Percentiles rank a stretch among this genome's conserved stretches.
phyloP scores from a whole-genome alignment of 1,284 basidiomycete genomes.

The Stygiomarasmius scandens region DNA sequence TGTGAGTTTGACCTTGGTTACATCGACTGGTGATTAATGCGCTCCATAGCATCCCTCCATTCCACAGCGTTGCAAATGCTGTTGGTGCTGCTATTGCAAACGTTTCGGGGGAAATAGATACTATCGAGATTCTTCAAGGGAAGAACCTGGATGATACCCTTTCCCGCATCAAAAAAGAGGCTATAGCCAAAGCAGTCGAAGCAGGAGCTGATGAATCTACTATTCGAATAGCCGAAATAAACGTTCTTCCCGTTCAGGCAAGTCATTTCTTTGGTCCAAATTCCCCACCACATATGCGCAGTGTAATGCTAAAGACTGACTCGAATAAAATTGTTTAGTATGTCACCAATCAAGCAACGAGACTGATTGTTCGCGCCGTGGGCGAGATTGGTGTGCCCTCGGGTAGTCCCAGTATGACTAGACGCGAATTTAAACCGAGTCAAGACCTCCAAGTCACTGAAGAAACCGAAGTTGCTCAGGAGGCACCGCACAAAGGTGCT shows the following conservation, averaged over 20 bases:
- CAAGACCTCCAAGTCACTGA: not conserved
- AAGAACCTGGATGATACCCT: conserved; percentile 40
- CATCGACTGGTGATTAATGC: not conserved
- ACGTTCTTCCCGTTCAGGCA: conserved; percentile 43
- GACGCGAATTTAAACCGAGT: not conserved
- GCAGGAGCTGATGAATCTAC: conserved; percentile 45
- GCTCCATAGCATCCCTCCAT: conserved; percentile 34
- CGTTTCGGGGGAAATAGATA: conserved; percentile 40
- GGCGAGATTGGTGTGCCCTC: conserved; percentile 35
- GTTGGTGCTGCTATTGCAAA: conserved; percentile 55
- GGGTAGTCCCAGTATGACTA: not conserved
- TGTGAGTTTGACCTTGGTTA: no score
- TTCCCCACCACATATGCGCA: not conserved
- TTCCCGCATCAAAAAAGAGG: conserved; percentile 42
- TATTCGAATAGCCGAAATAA: conserved; percentile 50
- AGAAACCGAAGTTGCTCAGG: conserved; percentile 6
- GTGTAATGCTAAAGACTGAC: not conserved
- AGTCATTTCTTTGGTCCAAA: conserved; percentile 1
- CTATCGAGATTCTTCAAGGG: conserved; percentile 43
- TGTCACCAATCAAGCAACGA: conserved; percentile 52
- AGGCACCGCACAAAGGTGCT: not conserved
- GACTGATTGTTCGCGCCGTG: conserved; percentile 50
- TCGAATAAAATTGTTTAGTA: conserved; percentile 34
- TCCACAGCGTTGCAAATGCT: conserved; percentile 57
- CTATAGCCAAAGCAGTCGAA: conserved; percentile 45